phyloP scores from a whole-genome alignment of 2,329 filamentous ascomycete genomes.

The Phaeosphaeria sp. region DNA sequence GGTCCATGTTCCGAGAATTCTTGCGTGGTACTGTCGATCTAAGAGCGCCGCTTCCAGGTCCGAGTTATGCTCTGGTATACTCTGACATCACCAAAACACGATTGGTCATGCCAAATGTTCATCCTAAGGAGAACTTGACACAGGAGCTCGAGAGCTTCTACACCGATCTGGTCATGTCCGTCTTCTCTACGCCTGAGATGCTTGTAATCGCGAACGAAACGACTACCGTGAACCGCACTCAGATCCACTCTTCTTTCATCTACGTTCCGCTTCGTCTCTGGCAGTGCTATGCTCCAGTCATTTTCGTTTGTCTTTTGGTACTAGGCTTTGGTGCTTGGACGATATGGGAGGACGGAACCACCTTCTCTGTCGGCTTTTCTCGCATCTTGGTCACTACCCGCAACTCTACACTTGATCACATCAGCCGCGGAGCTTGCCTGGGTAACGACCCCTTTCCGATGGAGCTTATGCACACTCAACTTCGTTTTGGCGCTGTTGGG shows the following conservation, averaged over 20 bases:
- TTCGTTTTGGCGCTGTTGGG: slow-evolving; percentile 44
- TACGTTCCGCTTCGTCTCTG: slow-evolving; percentile 38
- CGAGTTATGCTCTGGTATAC: slow-evolving; percentile 29
- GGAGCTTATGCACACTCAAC: slow-evolving; percentile 43
- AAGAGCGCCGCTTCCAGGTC: slow-evolving; percentile 32
- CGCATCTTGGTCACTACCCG: slow-evolving; percentile 45
- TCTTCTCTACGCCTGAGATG: slow-evolving; percentile 44
- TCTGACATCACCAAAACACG: slow-evolving; percentile 51
- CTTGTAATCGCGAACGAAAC: slow-evolving; percentile 25
- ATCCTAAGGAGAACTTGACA: slow-evolving; percentile 53
- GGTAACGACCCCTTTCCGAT: slow-evolving; percentile 49
- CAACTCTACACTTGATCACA: slow-evolving; percentile 44
- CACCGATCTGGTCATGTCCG: slow-evolving; percentile 41
- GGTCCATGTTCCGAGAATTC: slow-evolving; percentile 38
- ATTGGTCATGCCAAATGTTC: slow-evolving; percentile 11
- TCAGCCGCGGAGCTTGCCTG: slow-evolving; percentile 48
- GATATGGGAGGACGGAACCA: slow-evolving; percentile 44
- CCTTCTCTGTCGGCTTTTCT: slow-evolving; percentile 41
- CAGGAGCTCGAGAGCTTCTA: slow-evolving; percentile 42
- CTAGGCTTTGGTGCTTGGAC: slow-evolving; percentile 37
- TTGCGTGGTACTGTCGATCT: slow-evolving; percentile 39
- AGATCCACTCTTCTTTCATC: slow-evolving; percentile 37
- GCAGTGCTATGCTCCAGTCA: slow-evolving; percentile 42
- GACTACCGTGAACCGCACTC: slow-evolving; percentile 26
- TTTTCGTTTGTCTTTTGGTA: slow-evolving; percentile 33